These are phyloP conservation scores for Solanum medicagineum DNA, from an alignment of 257 asterid genomes.

Conservation along the genomic window DNA sequence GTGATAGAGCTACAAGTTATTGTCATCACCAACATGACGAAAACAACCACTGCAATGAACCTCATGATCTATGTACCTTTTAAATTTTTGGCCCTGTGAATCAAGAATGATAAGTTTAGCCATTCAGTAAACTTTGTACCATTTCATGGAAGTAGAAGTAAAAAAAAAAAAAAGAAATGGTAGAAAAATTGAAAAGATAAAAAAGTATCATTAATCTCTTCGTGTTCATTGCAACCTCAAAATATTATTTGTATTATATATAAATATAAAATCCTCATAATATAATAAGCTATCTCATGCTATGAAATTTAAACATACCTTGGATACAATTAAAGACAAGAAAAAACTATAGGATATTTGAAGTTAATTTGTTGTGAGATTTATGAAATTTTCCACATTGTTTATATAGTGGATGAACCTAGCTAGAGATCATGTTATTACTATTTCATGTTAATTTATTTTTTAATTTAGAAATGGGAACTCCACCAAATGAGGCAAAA, in stretches of 20 bases:
- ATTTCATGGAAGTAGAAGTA: not conserved
- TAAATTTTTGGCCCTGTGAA: not conserved
- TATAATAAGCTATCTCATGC: not conserved
- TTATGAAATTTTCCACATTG: not conserved
- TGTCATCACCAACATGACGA: not conserved
- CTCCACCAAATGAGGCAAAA: conserved; percentile 29
- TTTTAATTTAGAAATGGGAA: conserved; percentile 10
- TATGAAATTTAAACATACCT: not conserved
- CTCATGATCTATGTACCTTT: not conserved
- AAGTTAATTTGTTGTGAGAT: not conserved
- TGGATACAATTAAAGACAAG: not conserved
- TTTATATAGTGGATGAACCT: not conserved
- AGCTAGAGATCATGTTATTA: conserved; percentile 9
- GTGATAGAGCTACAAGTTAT: not conserved
- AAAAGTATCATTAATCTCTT: not conserved
- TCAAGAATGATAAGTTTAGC: not conserved
- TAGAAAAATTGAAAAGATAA: not conserved
- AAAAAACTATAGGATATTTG: not conserved
- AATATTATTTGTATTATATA: not conserved
- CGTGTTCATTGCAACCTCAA: not conserved
- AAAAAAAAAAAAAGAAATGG: not conserved
- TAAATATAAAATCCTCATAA: not conserved
- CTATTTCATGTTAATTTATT: not conserved
- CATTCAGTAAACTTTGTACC: not conserved
- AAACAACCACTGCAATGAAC: not conserved